A percentile compares a stretch with the other conserved stretches of the same genome.
Evolutionary conservation across 73 alveolate genomes (phyloP).

Genomic region (Paramecium caudatum): DNA sequence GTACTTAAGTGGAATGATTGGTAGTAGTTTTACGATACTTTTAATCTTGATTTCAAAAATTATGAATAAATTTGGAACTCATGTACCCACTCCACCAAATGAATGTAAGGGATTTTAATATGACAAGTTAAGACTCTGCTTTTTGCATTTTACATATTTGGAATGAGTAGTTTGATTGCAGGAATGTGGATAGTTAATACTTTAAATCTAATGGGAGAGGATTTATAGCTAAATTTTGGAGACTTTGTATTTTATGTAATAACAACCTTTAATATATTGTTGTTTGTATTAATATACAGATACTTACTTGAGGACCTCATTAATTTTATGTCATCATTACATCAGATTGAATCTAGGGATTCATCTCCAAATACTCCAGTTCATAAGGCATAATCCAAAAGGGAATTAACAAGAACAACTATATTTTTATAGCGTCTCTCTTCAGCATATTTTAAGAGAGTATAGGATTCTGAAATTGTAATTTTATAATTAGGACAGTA

Average conservation of each 20-base stretch:
- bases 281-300: not conserved
- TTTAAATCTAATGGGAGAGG: constrained; percentile 16
- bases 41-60: constrained; percentile 10
- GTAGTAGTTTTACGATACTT: not conserved
- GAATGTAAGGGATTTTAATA: not conserved
- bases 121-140: not conserved
- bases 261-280: not conserved
- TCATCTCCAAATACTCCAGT: constrained; percentile 23
- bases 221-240: not conserved
- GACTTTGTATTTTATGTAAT: not conserved
- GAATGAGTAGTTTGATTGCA: not conserved
- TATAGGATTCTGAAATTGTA: constrained; percentile 14
- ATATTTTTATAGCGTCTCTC: not conserved
- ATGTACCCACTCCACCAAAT: not conserved
- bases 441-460: not conserved
- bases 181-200: constrained; percentile 55
- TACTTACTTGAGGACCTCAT: not conserved
- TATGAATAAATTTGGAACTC: not conserved
- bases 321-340: not conserved
- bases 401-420: not conserved
- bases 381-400: not conserved
- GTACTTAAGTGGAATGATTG: constrained; percentile 58
- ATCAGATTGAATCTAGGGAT: not conserved
- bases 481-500: not conserved
- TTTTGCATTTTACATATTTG: not conserved